phyloP scores from a whole-genome alignment of 2,329 filamentous ascomycete species.

The Fusarium sp. region DNA sequence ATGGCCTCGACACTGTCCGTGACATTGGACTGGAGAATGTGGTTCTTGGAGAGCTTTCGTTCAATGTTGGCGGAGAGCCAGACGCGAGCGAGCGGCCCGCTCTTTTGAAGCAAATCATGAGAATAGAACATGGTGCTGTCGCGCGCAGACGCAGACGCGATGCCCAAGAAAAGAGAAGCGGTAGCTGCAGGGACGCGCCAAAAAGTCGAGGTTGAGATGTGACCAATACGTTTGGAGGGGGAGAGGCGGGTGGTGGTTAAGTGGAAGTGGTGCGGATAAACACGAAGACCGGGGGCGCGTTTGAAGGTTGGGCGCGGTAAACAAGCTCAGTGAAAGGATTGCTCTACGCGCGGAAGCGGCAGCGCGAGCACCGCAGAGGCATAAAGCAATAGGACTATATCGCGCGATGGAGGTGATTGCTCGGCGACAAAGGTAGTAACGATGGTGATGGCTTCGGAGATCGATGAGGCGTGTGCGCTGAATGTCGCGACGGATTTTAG shows the following conservation, averaged over 20 bases:
- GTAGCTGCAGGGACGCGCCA: constrained; percentile 18
- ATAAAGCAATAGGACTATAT: constrained; percentile 42
- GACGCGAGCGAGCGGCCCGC: constrained; percentile 93
- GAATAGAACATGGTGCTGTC: constrained; percentile 88
- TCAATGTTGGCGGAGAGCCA: constrained; percentile 98
- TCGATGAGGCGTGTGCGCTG: constrained; percentile 38
- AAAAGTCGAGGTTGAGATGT: constrained; percentile 15
- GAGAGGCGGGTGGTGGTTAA: constrained; percentile 26
- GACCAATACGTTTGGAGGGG: constrained; percentile 25
- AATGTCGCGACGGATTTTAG: constrained; percentile 42
- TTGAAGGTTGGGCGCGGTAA: constrained; percentile 39
- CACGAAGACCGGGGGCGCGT: constrained; percentile 46
- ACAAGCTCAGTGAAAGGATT: constrained; percentile 47
- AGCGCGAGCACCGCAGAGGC: constrained; percentile 45
- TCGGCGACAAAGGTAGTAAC: constrained; percentile 41
- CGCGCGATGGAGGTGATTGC: constrained; percentile 33
- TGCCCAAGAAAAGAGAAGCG: constrained; percentile 38
- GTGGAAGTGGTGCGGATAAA: constrained; percentile 45
- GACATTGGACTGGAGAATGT: constrained; percentile 93
- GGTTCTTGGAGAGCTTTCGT: constrained; percentile 96
- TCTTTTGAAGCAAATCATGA: constrained; percentile 93
- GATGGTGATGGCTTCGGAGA: constrained; percentile 38
- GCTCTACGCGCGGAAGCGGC: constrained; percentile 44
- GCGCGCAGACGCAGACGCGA: constrained; percentile 45
- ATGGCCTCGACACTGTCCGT: constrained; percentile 95